Base-by-base conservation (phyloP, 805 yeast species). In the Priceomyces haplophilus region DNA sequence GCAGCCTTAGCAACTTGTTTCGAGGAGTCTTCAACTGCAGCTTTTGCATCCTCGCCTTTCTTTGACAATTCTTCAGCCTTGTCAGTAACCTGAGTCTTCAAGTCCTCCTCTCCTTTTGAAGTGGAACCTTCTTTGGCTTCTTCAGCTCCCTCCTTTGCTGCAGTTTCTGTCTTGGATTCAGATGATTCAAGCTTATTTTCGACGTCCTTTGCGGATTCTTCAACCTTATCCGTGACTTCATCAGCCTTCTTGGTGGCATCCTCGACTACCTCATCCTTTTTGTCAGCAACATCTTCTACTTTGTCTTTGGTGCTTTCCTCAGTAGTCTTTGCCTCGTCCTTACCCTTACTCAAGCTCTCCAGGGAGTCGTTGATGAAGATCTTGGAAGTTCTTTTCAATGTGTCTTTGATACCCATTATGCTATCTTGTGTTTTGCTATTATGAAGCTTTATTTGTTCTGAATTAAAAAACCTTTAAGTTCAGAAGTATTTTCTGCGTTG, bases 311-410 rank as follows among this genome's bases (percentile, higher is more conserved):
- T 42, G 3, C n/a, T 15, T 18, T 34, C 37, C 3, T 17, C 37
- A 17, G 23, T 17, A 6, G 27, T 33, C 35, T 41, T 24, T n/a
- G 35, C 35, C 3, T 18, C 21, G 0, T 44, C 48, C 37, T 44
- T 19, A 34, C 24, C 44, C 15, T 41, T 31, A 15, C 38, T 34
- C 25, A 55, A 51, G 11, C 49, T 46, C 43, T 62, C 62, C 50
- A 61, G 58, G 7, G 55, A 50, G 35, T 64, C 64, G 29, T 52
- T 50, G 34, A 51, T 43, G 51, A 65, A 65, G 43, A 63, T 59
- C 54, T 56, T 64, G 29, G 70, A 65, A 18, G 64, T 65, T 61
- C 72, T 65, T 57, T 60, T 65, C 41, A 65, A 63, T 54, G 50
- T 65, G 46, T 65, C 67, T 50, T 64, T 64, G 44, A 65, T 60